Evolutionary conservation across 1,284 basidiomycete species (phyloP), one percentile per base, ranked within the genome.

Genomic region (Sparassis latifolia): DNA sequence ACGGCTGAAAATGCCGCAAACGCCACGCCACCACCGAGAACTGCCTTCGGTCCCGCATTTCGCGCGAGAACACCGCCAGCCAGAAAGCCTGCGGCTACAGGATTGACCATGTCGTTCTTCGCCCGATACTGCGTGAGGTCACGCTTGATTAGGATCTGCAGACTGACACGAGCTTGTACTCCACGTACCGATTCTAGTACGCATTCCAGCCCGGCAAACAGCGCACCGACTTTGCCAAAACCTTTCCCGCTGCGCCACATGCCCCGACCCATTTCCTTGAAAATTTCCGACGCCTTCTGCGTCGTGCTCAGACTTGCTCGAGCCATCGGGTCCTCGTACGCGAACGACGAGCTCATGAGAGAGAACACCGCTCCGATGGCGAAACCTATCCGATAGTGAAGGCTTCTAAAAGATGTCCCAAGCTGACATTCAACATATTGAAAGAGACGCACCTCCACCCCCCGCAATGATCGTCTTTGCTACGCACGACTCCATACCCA

Each of bases 281-380:
- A 91, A 40, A 97, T 85, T 59, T 88, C 84, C 44, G 81, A 77
- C 0, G 93, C 89, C 64, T 95, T 92, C 66, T 92, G 86, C 32
- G 76, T 77, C 42, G 78, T 81, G 55, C 70, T 81, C 69, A 86
- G 63, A 10, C 79, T 72, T 52, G 80, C 77, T 45, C 90, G 82
- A 38, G 91, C 77, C 45, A 92, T 72, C 4, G 96, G 96, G 67
- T 98, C 96, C 67, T 98, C 96, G 62, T 97, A 94, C 30, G 89
- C 88, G 65, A 99, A 96, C 33, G 92, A 93, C 10, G 93, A 78
- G 42, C 90, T 92, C 93, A 99, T 96, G 55, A 99, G 78, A 1
- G 92, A 92, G 73, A 99, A 93, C 75, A 98, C 95, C 32, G 87
- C 95, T 56, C 96, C 97, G 45, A 98, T 78, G 9, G 79, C 94